Evolutionary conservation across 2,329 filamentous ascomycete species (phyloP).

Genomic region (Pezicula neosporulosa): DNA sequence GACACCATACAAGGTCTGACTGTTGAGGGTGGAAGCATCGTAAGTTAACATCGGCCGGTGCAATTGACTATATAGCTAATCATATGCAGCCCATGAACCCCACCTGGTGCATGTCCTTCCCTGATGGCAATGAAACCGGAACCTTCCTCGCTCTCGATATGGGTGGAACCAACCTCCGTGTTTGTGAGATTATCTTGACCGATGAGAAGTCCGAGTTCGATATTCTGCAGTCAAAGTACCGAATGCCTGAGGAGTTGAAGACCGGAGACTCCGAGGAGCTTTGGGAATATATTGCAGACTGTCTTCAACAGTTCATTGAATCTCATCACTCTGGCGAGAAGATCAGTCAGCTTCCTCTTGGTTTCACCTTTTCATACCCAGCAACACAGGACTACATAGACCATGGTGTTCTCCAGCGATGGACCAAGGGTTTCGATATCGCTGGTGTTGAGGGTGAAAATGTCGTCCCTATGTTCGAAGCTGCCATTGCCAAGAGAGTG

Average conservation of each 20-base stretch:
- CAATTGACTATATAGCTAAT: conserved; percentile 13
- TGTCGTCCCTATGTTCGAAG: conserved; percentile 84
- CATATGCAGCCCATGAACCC: conserved; percentile 86
- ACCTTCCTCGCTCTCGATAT: conserved; percentile 90
- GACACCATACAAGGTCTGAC: conserved; percentile 59
- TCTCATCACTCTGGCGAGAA: conserved; percentile 71
- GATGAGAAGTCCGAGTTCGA: conserved; percentile 88
- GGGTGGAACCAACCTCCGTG: conserved; percentile 92
- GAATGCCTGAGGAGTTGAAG: conserved; percentile 90
- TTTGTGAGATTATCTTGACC: conserved; percentile 88
- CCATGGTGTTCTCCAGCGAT: conserved; percentile 86
- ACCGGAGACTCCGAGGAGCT: conserved; percentile 79
- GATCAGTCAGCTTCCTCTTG: conserved; percentile 68
- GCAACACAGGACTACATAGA: conserved; percentile 92
- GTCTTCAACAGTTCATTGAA: conserved; percentile 85
- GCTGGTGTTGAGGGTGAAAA: conserved; percentile 86
- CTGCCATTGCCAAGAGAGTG: conserved; percentile 68
- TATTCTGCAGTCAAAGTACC: conserved; percentile 94
- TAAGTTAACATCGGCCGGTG: conserved; percentile 44
- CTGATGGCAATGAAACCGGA: conserved; percentile 81
- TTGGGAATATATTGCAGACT: conserved; percentile 94
- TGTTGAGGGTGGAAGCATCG: conserved; percentile 88
- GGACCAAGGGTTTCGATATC: conserved; percentile 98
- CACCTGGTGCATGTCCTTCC: conserved; percentile 91
- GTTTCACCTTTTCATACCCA: conserved; percentile 96